Percentiles rank a stretch among this genome's conserved stretches.
These are phyloP conservation scores for Hyaloscypha finlandica DNA, from an alignment of 495 filamentous ascomycete genomes.

Conservation along the genomic window DNA sequence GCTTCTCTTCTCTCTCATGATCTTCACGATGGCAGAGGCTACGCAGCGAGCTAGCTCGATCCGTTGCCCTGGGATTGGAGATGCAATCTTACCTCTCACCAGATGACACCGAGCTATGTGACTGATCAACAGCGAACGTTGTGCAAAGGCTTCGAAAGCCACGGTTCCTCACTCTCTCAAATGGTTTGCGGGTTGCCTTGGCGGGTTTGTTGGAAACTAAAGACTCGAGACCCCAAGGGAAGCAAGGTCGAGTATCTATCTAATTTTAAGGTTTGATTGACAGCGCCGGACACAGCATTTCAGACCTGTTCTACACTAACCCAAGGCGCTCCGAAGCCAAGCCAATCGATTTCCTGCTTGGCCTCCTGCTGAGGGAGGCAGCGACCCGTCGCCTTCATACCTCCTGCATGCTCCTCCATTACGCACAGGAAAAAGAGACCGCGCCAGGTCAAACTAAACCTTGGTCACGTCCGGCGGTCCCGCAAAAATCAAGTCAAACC, in stretches of 20 bases:
- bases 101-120: neutral
- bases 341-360: neutral
- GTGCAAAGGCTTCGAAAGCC: neutral
- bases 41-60: neutral
- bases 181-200: neutral
- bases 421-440: neutral
- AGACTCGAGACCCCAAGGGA: neutral
- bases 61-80: slow-evolving; percentile 2
- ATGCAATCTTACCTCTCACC: slow-evolving; percentile 1
- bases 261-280: slow-evolving; percentile 23
- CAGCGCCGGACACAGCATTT: neutral
- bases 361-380: neutral
- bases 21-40: slow-evolving; percentile 3
- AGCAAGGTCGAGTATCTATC: slow-evolving; percentile 12
- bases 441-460: neutral
- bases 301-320: neutral
- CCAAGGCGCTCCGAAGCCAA: neutral
- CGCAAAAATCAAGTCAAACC: neutral
- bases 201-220: neutral
- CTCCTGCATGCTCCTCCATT: neutral
- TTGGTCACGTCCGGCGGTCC: neutral
- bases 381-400: neutral
- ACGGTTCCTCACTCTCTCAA: neutral
- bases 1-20: neutral
- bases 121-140: neutral